These are phyloP conservation scores for Citrus hindsii DNA, from an alignment of 345 rosid species.

Conservation along the genomic window DNA sequence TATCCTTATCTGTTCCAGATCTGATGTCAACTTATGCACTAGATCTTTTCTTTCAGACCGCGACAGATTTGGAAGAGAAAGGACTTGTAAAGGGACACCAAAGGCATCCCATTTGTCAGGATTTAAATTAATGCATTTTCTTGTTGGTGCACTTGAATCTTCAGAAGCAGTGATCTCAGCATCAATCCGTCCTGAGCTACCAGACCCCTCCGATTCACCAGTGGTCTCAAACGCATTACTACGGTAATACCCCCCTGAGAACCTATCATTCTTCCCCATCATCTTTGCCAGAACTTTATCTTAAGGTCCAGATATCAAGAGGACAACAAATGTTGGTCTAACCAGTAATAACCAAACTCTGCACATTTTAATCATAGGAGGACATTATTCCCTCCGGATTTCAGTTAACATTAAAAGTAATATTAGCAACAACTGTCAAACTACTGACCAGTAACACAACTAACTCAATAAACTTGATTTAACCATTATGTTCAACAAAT, in stretches of 20 bases:
- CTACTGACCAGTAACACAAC: background rate
- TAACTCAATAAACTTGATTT: background rate
- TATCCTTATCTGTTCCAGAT: slow-evolving; percentile 65
- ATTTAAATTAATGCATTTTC: slow-evolving; percentile 60
- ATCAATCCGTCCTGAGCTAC: slow-evolving; percentile 69
- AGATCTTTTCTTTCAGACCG: slow-evolving; percentile 62
- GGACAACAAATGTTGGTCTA: background rate
- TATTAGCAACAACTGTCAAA: background rate
- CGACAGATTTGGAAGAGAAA: slow-evolving; percentile 59
- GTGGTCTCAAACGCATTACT: slow-evolving; percentile 41
- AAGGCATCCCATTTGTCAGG: slow-evolving; percentile 42
- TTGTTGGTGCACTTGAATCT: slow-evolving; percentile 49
- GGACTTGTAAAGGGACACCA: slow-evolving; percentile 57
- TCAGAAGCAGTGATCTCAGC: slow-evolving; percentile 69
- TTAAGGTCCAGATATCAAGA: slow-evolving; percentile 2
- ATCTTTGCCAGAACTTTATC: slow-evolving; percentile 25
- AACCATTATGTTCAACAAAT: background rate
- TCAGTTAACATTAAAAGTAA: background rate
- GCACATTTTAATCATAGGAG: slow-evolving; percentile 28
- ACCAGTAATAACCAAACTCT: slow-evolving; percentile 22
- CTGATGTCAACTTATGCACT: slow-evolving; percentile 49
- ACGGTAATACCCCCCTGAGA: slow-evolving; percentile 48
- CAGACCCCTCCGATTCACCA: slow-evolving; percentile 84
- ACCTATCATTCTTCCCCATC: slow-evolving; percentile 56
- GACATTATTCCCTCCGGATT: slow-evolving; percentile 18